Base-by-base conservation (phyloP, 768 basidiomycete genomes). In the Mycena galericulata region DNA sequence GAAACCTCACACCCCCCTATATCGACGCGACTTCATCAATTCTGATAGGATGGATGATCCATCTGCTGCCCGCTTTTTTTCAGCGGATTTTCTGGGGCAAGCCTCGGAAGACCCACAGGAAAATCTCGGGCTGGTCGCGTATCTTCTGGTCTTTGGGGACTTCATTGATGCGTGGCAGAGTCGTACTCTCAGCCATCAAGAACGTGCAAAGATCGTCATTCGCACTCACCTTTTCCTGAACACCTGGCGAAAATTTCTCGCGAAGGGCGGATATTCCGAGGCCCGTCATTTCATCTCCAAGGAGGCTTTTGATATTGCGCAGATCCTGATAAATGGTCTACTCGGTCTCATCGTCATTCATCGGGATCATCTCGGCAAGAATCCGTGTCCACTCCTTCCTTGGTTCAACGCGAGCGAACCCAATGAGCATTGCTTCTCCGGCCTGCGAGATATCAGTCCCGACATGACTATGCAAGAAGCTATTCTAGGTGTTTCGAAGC, bases 301-400 rank as follows among this genome's bases (percentile, higher is more conserved):
- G 2, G 74, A 78, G 51, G 74, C 76, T 6, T 41, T 51, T 11
- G 71, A 74, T 50, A 79, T 79, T 58, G 11, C 41, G 15, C n/a
- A 56, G 11, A 74, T 71, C 53, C 57, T 77, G 14, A 62, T 71
- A 20, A 62, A 75, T 29, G 76, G 75, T 15, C 50, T 77, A 5
- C 59, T 79, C 12, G 65, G 58, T 0, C 72, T 78, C 12, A 65
- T 77, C 29, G n/a, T 76, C 41, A 61, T 75, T 46, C 67, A 79
- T 62, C 75, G 76, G 15, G 75, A 67, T 24, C 56, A 67, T 36
- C 55, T 67, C 11, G 51, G 53, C 12, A 29, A n/a, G 1, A 20
- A 36, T 38, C 18, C 38, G 10, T 29, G n/a, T 20, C 57, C 65
- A 1, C 50, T 67, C 3, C 57, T 67, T 18, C 58, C 53, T 12